A percentile compares a stretch with the other conserved stretches of the same genome.
Conservation (phyloP, 2,329 filamentous ascomycete genomes). For the Plenodomus biglobosus region DNA sequence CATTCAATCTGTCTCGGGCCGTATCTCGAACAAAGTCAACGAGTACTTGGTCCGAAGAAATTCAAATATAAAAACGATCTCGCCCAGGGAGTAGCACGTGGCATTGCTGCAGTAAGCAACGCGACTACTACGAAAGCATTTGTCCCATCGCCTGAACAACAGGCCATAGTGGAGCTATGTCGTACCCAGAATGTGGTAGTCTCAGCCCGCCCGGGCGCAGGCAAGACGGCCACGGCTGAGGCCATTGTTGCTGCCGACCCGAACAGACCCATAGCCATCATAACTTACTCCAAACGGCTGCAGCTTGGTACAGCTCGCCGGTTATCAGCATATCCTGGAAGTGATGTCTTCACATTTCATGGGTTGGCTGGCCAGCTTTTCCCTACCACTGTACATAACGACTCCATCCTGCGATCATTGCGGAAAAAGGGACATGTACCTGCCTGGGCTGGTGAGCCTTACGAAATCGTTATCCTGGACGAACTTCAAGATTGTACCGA, state of each 20-base stretch:
- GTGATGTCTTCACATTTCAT: neutral
- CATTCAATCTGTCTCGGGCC: neutral
- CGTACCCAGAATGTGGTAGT: neutral
- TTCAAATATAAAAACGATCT: neutral
- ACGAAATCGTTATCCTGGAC: neutral
- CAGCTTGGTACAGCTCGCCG: neutral
- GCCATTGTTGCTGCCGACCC: neutral
- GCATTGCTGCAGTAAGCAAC: neutral
- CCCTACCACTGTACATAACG: neutral
- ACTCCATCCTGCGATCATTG: neutral
- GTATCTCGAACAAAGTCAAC: neutral
- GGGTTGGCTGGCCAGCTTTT: neutral
- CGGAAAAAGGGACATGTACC: neutral
- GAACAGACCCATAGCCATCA: neutral
- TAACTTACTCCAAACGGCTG: neutral
- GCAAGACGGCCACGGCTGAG: neutral
- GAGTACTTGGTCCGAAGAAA: neutral
- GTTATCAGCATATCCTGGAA: neutral
- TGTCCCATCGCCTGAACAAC: neutral
- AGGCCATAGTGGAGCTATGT: neutral
- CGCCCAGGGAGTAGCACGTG: neutral
- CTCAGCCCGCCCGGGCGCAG: neutral
- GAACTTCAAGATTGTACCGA: neutral
- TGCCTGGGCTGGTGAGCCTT: neutral
- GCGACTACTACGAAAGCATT: neutral